phyloP scores from a whole-genome alignment of 805 yeast species.

The Myxozyma geophila region DNA sequence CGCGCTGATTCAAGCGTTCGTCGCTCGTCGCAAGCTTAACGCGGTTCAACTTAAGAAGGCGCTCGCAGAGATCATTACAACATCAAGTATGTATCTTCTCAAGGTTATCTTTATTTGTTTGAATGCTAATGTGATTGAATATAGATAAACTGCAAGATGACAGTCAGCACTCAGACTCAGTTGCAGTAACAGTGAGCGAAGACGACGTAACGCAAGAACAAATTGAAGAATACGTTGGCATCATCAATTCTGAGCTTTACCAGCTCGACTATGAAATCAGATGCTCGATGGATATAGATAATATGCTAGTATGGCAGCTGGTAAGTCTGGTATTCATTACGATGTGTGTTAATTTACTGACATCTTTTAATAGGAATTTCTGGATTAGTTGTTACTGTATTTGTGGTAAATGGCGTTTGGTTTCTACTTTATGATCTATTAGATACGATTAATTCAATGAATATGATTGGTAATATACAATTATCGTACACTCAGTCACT shows the following conservation, averaged over 20 bases:
- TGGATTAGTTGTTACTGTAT: slow-evolving; percentile 1
- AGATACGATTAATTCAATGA: not conserved
- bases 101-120: not conserved
- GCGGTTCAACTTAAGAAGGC: slow-evolving; percentile 14
- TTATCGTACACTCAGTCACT: not conserved
- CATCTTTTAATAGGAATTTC: slow-evolving; percentile 1
- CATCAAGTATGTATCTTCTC: slow-evolving; percentile 15
- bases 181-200: not conserved
- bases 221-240: slow-evolving; percentile 21
- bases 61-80: slow-evolving; percentile 21
- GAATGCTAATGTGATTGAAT: not conserved
- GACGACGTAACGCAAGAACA: slow-evolving; percentile 23
- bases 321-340: slow-evolving; percentile 9
- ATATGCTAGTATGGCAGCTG: slow-evolving; percentile 25
- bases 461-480: not conserved
- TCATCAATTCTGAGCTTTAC: slow-evolving; percentile 21
- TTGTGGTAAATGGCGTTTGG: not conserved
- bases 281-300: slow-evolving; percentile 9
- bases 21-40: slow-evolving; percentile 19
- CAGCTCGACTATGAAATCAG: slow-evolving; percentile 30
- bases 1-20: slow-evolving; percentile 28
- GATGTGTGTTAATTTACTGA: not conserved
- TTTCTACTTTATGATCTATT: too few species aligned
- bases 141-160: slow-evolving; percentile 2
- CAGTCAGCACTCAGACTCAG: not conserved